Conservation (phyloP, 805 yeast genomes). For the Candida silvatica region DNA sequence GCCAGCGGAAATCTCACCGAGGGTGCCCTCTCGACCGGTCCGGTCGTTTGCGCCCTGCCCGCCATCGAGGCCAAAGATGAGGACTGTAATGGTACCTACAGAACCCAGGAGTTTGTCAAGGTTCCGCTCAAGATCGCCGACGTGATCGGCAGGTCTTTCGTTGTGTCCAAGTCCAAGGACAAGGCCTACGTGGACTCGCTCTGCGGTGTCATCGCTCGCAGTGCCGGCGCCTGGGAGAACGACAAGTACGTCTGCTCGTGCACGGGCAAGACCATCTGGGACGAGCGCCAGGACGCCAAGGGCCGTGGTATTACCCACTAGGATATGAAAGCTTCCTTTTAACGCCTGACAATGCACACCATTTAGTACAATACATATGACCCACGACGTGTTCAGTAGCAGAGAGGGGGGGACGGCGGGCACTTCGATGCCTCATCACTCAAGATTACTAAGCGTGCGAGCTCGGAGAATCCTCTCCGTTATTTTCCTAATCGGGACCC, state of each 20-base stretch:
- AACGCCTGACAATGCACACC: neutral
- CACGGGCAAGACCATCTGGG: constrained; percentile 94
- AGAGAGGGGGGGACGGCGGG: neutral
- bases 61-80: constrained; percentile 28
- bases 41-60: constrained; percentile 33
- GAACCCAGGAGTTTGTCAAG: constrained; percentile 38
- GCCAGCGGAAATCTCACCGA: constrained; percentile 66
- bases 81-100: constrained; percentile 12
- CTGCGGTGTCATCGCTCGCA: constrained; percentile 88
- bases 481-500: too few relatives aligned
- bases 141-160: constrained; percentile 63
- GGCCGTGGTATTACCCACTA: constrained; percentile 38
- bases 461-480: too few relatives aligned
- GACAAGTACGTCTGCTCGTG: constrained; percentile 90
- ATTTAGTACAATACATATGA: neutral
- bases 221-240: constrained; percentile 97
- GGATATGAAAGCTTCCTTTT: too few relatives aligned
- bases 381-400: too few relatives aligned
- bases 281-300: constrained; percentile 77
- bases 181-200: constrained; percentile 36
- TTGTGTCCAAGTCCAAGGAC: constrained; percentile 33
- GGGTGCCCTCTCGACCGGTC: constrained; percentile 65
- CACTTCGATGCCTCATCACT: too few relatives aligned
- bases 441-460: too few relatives aligned
- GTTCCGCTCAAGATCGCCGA: constrained; percentile 43